A percentile compares a stretch with the other conserved stretches of the same genome.
Evolutionary conservation across 176 grass and related monocot genomes (phyloP).

Genomic region (Oryza punctata): DNA sequence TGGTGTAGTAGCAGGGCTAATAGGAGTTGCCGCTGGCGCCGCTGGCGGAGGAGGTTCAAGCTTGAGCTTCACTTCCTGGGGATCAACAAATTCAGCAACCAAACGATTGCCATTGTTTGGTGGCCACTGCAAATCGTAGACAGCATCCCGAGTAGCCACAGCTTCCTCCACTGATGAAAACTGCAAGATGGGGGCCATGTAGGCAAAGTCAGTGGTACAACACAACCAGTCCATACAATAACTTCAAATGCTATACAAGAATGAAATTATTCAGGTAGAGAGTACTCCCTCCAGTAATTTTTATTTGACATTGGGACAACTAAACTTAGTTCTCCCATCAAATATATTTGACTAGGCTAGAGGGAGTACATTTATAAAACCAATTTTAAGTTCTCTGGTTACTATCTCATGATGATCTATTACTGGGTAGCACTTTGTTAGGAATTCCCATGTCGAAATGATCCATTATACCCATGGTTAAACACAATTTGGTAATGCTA

Average conservation of each 20-base stretch:
- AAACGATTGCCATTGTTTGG: conserved; percentile 85
- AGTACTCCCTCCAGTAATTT: too few species aligned
- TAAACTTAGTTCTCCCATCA: too few species aligned
- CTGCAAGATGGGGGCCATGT: conserved; percentile 36
- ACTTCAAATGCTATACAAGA: not conserved
- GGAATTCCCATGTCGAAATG: not conserved
- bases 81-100: conserved; percentile 91
- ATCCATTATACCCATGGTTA: not conserved
- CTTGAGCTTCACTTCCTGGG: conserved; percentile 79
- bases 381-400: not conserved
- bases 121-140: conserved; percentile 98
- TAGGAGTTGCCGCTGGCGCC: conserved; percentile 30
- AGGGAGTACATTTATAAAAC: not conserved
- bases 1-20: conserved; percentile 37
- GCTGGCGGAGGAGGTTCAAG: conserved; percentile 49
- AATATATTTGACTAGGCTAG: too few species aligned
- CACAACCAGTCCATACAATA: not conserved
- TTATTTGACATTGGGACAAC: too few species aligned
- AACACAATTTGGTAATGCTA: conserved; percentile 5
- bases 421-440: not conserved
- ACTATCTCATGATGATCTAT: not conserved
- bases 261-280: not conserved
- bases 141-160: conserved; percentile 74
- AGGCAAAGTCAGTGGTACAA: conserved; percentile 4
- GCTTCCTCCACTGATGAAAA: conserved; percentile 91